Evolutionary conservation across 306 rosid species (phyloP).

Genomic region (Begonia masoniana): DNA sequence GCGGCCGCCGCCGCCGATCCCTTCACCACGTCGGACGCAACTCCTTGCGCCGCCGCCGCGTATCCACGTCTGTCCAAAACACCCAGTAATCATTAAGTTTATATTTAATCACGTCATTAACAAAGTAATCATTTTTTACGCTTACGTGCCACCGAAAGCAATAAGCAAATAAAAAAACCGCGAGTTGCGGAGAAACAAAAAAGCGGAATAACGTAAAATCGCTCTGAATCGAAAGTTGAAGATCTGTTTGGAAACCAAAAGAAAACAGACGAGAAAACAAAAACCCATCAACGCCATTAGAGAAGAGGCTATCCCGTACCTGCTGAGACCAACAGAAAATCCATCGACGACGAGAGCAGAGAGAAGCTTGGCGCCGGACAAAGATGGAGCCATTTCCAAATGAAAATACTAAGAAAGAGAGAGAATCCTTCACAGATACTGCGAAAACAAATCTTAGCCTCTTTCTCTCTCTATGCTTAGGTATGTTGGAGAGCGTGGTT

Average conservation of each 20-base stretch:
- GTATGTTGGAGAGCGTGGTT: not conserved
- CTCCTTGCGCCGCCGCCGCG: conserved; percentile 40
- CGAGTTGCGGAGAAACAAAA: not conserved
- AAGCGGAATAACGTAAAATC: not conserved
- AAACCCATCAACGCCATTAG: not conserved
- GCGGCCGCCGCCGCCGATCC: conserved; percentile 18
- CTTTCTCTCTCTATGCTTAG: not conserved
- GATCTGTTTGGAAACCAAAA: conserved; percentile 8
- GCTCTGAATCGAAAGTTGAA: no score
- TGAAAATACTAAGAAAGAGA: no score
- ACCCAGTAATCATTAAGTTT: not conserved
- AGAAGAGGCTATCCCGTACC: conserved; percentile 17
- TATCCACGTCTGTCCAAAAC: conserved; percentile 52
- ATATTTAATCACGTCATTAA: not conserved
- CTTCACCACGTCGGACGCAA: conserved; percentile 15
- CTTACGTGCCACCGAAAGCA: conserved; percentile 1
- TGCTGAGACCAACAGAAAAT: conserved; percentile 31
- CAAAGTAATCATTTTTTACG: not conserved
- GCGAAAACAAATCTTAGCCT: not conserved
- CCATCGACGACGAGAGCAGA: conserved; percentile 34
- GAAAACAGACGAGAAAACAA: not conserved
- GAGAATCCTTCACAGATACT: not conserved
- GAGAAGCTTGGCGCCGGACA: conserved; percentile 20
- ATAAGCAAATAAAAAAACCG: not conserved
- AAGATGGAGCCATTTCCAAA: no score